Evolutionary conservation across 2,329 filamentous ascomycete species (phyloP), one percentile per base, ranked within the genome.

Genomic region (Colletotrichum sp.): DNA sequence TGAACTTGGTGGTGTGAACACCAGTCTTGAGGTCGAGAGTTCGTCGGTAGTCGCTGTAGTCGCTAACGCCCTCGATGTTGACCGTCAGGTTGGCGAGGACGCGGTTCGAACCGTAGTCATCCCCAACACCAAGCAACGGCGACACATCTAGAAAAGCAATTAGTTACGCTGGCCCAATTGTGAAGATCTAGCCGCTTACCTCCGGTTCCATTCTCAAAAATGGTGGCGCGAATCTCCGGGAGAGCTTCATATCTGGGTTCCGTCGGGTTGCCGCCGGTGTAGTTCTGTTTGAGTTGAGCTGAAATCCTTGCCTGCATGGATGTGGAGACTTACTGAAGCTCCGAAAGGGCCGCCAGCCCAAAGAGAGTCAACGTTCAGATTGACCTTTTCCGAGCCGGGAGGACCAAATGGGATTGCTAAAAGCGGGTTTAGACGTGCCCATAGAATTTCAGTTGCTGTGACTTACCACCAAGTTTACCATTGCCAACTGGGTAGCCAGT

Each of bases 281-380:
- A 89, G 70, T 82, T 83, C 81, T 85, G 65, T 64, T 26, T 26
- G 10, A 3, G 12, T 32, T 66, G 2, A 66, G n/a, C 30, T 26
- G 0, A 1, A 4, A 18, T 66, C 1, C 21, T 18, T 15, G 7
- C 1, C 32, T 18, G 8, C 16, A 5, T 1, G 28, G 21, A n/a
- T 21, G 13, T 6, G 2, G 21, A 1, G 16, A 76, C 81, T 78
- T 78, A 86, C 86, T 21, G 80, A 79, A 52, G 79, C 81, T 70
- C 88, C 83, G 71, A 90, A 90, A 0, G 88, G 88, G 0, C 88
- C 88, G 4, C 87, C 88, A 3, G 85, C 86, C 88, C 88, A 90
- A 2, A 90, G 77, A 3, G 83, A 87, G 72, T 90, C 88, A 21
- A 88, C 77, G 66, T 90, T 90, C 48, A 90, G 71, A 24, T 82